Evolutionary conservation across 371 early-diverging fungal genomes (phyloP), one percentile per base, ranked within the genome.

Genomic region (Funneliformis caledonium): DNA sequence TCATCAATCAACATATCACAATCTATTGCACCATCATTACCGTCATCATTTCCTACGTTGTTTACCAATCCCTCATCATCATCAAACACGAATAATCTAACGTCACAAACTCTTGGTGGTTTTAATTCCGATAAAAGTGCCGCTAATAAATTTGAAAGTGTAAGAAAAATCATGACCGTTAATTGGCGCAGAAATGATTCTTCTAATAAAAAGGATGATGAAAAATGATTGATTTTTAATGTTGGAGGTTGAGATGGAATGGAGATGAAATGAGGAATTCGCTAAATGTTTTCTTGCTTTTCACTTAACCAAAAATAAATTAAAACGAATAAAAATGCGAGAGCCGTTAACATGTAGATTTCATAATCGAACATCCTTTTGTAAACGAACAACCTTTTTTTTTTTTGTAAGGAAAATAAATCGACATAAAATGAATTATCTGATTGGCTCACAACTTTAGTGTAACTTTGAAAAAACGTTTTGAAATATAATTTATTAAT

Each of bases 1-100:
- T 85, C 88, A 14, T 68, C 76, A 2, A 80, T 56, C 9, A 76
- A 52, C 33, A 60, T 42, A 7, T 14, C 60, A n/a, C 59, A 50
- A 52, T 59, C 42, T 59, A 26, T 16, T 16, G 37, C 75, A n/a
- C 37, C 47, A 75, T n/a, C 70, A 9, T 70, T 76, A 76, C 76
- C 33, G 14, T n/a, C 43, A 62, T 45, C 62, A 14, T 50, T 72
- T 52, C 73, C 73, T 3, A 50, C 14, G n/a, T 43, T 72, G 19
- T 47, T 72, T 19, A 31, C 9, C 42, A 65, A 45, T 47, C n/a
- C 77, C 8, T 60, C 67, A 37, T 22, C 19, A 43, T 52, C 31
- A 0, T 7, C 33, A 42, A 42, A 16, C 26, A 10, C 22, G 12
- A 64, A 64, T 64, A 31, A 64, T 64, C 26, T 31, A 10, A 12